Percentiles rank a stretch among this genome's conserved stretches.
Evolutionary conservation across 2,329 filamentous ascomycete species (phyloP).

Genomic region (Capronia coronata): DNA sequence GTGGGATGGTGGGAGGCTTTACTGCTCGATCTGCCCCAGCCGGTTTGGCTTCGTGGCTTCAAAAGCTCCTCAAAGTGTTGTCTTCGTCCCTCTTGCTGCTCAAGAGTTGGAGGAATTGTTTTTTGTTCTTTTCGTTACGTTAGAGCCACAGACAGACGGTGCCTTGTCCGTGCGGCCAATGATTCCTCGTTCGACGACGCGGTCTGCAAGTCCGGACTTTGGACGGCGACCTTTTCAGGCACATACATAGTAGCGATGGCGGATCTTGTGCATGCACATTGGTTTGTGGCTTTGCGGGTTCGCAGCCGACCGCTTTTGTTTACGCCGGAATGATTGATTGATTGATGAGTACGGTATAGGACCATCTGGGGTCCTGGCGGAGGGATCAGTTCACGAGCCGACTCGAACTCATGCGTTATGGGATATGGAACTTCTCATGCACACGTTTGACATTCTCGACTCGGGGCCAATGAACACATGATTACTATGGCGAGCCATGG

Average conservation of each 20-base stretch:
- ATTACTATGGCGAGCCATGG: too few species aligned
- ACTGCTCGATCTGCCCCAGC: constrained; percentile 11
- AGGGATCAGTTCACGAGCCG: neutral
- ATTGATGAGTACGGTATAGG: neutral
- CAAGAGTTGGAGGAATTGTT: neutral
- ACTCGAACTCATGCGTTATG: too few species aligned
- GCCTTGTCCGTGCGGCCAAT: neutral
- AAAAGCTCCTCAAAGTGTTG: constrained; percentile 15
- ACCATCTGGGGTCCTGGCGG: neutral
- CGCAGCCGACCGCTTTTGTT: neutral
- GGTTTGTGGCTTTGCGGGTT: neutral
- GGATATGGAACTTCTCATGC: neutral
- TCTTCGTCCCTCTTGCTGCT: neutral
- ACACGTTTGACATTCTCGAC: neutral
- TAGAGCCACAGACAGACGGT: neutral
- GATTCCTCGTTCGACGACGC: neutral
- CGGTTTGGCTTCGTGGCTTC: constrained; percentile 1
- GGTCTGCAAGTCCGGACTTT: neutral
- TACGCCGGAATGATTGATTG: constrained; percentile 7
- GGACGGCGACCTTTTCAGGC: neutral
- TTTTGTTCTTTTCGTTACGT: neutral
- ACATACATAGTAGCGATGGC: constrained; percentile 16
- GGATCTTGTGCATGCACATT: constrained; percentile 13
- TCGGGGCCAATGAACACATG: too few species aligned
- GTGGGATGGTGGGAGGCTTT: constrained; percentile 17